Conservation (phyloP, 441 rosid species). For the Croton setiger region DNA sequence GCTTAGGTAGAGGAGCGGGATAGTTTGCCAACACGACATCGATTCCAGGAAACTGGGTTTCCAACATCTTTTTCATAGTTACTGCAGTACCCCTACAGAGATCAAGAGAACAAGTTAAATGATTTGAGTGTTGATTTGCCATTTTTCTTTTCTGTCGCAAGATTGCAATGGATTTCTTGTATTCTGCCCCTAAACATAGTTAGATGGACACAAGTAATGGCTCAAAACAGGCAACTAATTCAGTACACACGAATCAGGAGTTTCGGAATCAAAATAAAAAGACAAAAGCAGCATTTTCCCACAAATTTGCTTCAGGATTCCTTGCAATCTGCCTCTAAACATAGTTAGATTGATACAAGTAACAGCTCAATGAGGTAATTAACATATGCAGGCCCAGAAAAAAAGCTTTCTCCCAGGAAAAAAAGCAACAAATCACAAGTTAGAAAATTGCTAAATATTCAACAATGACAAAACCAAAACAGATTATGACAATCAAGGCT, state of each 20-base stretch:
- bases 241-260: too few species aligned
- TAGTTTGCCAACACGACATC: conserved; percentile 70
- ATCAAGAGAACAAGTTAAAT: conserved; percentile 3
- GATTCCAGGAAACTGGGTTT: conserved; percentile 64
- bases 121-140: neutral
- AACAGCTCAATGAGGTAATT: neutral
- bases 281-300: too few species aligned
- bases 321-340: too few species aligned
- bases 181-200: neutral
- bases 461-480: neutral
- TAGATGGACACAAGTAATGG: too few species aligned
- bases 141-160: neutral
- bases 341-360: neutral
- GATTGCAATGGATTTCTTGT: neutral
- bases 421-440: neutral
- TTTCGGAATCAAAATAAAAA: too few species aligned
- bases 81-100: conserved; percentile 64
- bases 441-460: neutral
- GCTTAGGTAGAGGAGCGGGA: conserved; percentile 70
- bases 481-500: neutral
- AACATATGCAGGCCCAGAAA: neutral
- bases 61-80: conserved; percentile 76
- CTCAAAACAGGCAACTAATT: too few species aligned
- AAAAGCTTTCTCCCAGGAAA: neutral
- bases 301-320: too few species aligned